A percentile compares a stretch with the other conserved stretches of the same genome.
phyloP scores from a whole-genome alignment of 2,329 filamentous ascomycete species.

The Alternaria sp. region DNA sequence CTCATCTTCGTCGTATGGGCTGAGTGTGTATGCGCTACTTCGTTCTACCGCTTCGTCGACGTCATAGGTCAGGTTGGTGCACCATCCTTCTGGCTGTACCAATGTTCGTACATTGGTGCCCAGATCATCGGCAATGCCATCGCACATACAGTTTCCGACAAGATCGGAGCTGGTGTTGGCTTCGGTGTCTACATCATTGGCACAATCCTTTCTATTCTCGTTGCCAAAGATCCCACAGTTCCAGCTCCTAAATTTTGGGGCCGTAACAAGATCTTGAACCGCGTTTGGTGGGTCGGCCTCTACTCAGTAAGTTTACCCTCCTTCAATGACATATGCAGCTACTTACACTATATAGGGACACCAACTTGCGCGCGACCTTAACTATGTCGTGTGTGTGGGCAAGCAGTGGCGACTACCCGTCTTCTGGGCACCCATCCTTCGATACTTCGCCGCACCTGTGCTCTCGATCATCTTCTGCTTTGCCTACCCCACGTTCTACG shows the following conservation, averaged over 20 bases:
- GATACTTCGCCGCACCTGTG: slow-evolving; percentile 7
- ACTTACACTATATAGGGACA: slow-evolving; percentile 51
- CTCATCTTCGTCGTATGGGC: slow-evolving; percentile 60
- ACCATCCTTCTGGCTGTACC: slow-evolving; percentile 51
- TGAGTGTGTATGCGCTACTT: slow-evolving; percentile 58
- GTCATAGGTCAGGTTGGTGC: slow-evolving; percentile 53
- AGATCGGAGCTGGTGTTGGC: slow-evolving; percentile 56
- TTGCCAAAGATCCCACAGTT: slow-evolving; percentile 53
- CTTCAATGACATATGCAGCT: not conserved
- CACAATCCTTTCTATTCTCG: slow-evolving; percentile 42
- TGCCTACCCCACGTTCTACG: slow-evolving; percentile 2
- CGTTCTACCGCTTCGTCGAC: slow-evolving; percentile 57
- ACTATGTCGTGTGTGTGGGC: slow-evolving; percentile 56
- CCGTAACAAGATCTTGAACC: slow-evolving; percentile 17
- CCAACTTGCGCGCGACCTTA: slow-evolving; percentile 61
- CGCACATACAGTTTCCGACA: slow-evolving; percentile 51
- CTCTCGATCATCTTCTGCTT: slow-evolving; percentile 12
- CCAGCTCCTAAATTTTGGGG: slow-evolving; percentile 51
- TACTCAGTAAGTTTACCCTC: slow-evolving; percentile 55
- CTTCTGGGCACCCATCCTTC: slow-evolving; percentile 50
- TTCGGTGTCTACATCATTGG: slow-evolving; percentile 57
- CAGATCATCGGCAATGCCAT: slow-evolving; percentile 57
- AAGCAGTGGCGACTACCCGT: slow-evolving; percentile 61
- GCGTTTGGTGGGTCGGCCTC: slow-evolving; percentile 54
- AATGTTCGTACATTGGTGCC: slow-evolving; percentile 58